Percentiles rank a stretch among this genome's conserved stretches.
Evolutionary conservation across 495 filamentous ascomycete species (phyloP).

Genomic region (Zalerion maritima): DNA sequence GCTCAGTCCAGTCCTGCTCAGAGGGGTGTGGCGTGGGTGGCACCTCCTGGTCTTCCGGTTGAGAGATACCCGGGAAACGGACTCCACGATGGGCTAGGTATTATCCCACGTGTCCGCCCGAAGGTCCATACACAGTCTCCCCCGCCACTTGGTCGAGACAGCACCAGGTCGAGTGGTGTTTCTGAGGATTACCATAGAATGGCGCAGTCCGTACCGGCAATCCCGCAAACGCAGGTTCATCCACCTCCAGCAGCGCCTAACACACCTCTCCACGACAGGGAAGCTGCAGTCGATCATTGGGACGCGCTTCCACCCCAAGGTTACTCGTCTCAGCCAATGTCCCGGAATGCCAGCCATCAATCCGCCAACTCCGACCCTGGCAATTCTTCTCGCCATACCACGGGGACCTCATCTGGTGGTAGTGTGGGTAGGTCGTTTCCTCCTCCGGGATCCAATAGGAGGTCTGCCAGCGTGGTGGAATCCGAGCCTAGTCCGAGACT

Average conservation of each 20-base stretch:
- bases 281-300: constrained; percentile 10
- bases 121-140: constrained; percentile 17
- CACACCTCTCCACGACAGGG: constrained; percentile 6
- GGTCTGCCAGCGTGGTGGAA: constrained; percentile 20
- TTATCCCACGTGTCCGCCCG: too few species aligned
- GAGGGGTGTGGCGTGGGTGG: too few species aligned
- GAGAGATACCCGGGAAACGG: too few species aligned
- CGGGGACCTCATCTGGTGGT: constrained; percentile 10
- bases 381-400: constrained; percentile 6
- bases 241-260: constrained; percentile 9
- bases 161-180: constrained; percentile 11
- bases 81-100: too few species aligned
- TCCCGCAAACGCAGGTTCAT: constrained; percentile 5
- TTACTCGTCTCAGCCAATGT: constrained; percentile 45
- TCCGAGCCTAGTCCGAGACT: constrained; percentile 29
- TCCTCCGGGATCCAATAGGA: neutral
- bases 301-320: constrained; percentile 16
- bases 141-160: neutral
- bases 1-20: too few species aligned
- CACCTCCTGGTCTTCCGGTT: too few species aligned
- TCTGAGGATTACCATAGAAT: neutral
- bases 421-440: constrained; percentile 1
- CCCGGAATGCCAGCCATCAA: constrained; percentile 26
- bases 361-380: constrained; percentile 12
- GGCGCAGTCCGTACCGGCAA: constrained; percentile 6